Percentiles rank a stretch among this genome's conserved stretches.
These are phyloP conservation scores for Pisolithus marmoratus DNA, from an alignment of 768 basidiomycete species.

Conservation along the genomic window DNA sequence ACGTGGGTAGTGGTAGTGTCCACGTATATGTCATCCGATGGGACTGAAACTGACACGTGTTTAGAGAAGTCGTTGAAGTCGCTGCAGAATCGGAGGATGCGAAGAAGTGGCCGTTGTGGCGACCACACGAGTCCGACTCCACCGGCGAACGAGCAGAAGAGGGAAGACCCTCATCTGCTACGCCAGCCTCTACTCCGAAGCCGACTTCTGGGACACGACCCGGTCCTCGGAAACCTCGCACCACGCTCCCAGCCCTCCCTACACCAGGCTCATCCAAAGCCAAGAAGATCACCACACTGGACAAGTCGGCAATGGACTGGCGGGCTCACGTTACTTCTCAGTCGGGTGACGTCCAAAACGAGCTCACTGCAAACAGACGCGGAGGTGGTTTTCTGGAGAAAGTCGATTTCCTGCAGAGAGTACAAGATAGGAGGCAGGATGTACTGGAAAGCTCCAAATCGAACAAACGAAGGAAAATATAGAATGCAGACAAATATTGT, in stretches of 20 bases:
- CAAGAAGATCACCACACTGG: conserved; percentile 77
- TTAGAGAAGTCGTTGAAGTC: conserved; percentile 71
- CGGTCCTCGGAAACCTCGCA: conserved; percentile 65
- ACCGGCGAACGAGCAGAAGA: background rate
- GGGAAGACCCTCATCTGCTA: background rate
- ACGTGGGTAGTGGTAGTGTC: conserved; percentile 42
- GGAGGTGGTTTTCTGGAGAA: conserved; percentile 81
- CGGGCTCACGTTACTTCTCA: conserved; percentile 51
- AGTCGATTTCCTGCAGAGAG: conserved; percentile 75
- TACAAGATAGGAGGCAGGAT: conserved; percentile 66
- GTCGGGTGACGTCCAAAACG: conserved; percentile 48
- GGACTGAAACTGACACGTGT: background rate
- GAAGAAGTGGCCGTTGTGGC: conserved; percentile 64
- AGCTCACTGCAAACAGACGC: conserved; percentile 67
- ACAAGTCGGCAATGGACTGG: conserved; percentile 89
- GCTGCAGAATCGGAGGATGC: conserved; percentile 70
- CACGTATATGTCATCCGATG: conserved; percentile 3
- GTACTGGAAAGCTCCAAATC: conserved; percentile 51
- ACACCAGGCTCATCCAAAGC: conserved; percentile 42
- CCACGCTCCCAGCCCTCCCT: conserved; percentile 50
- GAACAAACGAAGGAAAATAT: conserved; percentile 42
- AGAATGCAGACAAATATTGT: background rate
- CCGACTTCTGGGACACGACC: conserved; percentile 35
- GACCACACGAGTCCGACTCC: conserved; percentile 6
- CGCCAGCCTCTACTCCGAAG: background rate